Conservation (phyloP, 2,329 filamentous ascomycete genomes). For the Cercospora canescens region DNA sequence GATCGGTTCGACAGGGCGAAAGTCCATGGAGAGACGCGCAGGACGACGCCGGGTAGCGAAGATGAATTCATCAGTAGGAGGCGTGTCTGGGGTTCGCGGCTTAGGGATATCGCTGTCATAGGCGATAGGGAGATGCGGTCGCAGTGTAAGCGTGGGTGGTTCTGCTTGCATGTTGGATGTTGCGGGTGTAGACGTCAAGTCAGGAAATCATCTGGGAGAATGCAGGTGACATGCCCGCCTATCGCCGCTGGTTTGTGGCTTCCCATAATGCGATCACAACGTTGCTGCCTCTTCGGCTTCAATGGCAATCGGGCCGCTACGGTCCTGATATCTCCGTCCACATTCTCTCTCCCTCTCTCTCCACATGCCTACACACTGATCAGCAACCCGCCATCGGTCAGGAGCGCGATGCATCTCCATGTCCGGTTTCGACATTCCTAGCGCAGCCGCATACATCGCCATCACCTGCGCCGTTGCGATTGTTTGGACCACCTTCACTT, state of each 20-base stretch:
- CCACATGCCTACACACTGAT: neutral
- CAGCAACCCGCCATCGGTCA: neutral
- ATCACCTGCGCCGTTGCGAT: conserved; percentile 27
- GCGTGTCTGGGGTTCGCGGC: neutral
- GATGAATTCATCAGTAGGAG: neutral
- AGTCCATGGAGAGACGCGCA: conserved; percentile 10
- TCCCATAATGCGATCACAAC: neutral
- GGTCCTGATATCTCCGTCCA: neutral
- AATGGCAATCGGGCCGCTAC: neutral
- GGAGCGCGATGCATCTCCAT: conserved; percentile 4
- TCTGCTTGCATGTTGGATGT: neutral
- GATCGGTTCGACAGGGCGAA: conserved; percentile 2
- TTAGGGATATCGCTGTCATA: neutral
- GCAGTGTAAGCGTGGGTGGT: neutral
- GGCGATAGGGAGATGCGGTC: neutral
- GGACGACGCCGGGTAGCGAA: neutral
- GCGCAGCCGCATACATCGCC: conserved; percentile 24
- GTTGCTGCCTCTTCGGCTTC: neutral
- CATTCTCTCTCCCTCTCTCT: neutral
- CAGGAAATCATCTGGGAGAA: neutral
- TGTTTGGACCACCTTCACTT: conserved; percentile 27
- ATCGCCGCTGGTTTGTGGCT: neutral
- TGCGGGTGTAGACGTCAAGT: neutral
- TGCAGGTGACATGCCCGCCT: neutral
- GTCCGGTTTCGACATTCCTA: conserved; percentile 26